Conservation (phyloP, 2,329 filamentous ascomycete species). For the Capronia coronata region DNA sequence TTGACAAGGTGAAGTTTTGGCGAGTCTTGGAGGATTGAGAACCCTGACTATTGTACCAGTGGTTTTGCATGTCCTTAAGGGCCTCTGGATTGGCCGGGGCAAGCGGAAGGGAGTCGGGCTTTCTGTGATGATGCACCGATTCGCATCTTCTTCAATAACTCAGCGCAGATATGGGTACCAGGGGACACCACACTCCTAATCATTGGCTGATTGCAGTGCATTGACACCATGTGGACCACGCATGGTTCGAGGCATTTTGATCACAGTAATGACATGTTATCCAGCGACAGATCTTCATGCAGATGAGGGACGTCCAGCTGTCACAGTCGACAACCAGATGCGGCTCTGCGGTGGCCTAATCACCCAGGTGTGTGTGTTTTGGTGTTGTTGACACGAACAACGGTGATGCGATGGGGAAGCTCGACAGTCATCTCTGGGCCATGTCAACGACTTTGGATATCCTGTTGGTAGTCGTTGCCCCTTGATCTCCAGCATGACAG, state of each 20-base stretch:
- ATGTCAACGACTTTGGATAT: not conserved
- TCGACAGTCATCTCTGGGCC: not conserved
- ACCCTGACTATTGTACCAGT: not conserved
- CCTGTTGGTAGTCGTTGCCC: not conserved
- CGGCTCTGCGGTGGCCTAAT: not conserved
- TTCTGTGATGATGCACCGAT: not conserved
- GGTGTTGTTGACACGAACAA: not conserved
- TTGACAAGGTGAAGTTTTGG: not conserved
- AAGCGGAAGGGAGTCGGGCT: not conserved
- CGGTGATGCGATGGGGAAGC: not conserved
- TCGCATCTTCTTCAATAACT: not conserved
- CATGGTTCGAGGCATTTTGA: not conserved
- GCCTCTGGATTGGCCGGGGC: slow-evolving; percentile 10
- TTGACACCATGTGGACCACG: not conserved
- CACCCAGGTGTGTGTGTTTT: too few relatives aligned
- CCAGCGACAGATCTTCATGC: not conserved
- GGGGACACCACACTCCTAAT: too few relatives aligned
- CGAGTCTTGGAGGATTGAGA: slow-evolving; percentile 4
- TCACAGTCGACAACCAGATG: not conserved
- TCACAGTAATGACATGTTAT: not conserved
- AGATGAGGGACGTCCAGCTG: not conserved
- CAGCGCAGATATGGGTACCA: not conserved
- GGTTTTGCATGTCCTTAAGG: not conserved
- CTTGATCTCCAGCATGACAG: not conserved
- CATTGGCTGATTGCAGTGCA: not conserved